phyloP scores from a whole-genome alignment of 73 alveolate species.

The Paramecium sexaurelia region DNA sequence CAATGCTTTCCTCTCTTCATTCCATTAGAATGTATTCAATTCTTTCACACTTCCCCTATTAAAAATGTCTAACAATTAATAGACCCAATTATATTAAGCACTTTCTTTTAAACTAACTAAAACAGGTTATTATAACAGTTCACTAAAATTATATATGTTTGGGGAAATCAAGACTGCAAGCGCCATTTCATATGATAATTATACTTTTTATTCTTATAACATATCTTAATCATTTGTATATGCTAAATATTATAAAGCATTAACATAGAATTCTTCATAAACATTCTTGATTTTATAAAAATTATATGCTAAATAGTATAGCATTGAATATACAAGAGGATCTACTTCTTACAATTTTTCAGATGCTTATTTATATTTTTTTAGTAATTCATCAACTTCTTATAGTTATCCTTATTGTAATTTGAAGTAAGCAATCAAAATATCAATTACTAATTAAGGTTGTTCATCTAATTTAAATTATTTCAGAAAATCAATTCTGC shows the following conservation, averaged over 20 bases:
- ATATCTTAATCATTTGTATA: conserved; percentile 52
- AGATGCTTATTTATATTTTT: conserved; percentile 29
- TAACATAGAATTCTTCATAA: conserved; percentile 64
- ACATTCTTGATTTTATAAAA: conserved; percentile 56
- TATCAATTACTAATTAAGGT: neutral
- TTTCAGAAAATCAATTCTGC: neutral
- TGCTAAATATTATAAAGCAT: conserved; percentile 64
- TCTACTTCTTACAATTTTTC: conserved; percentile 57
- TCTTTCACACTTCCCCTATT: conserved; percentile 60
- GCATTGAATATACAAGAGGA: conserved; percentile 61
- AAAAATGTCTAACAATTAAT: conserved; percentile 57
- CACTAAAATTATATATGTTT: conserved; percentile 67
- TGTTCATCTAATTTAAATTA: neutral
- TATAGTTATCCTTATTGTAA: conserved; percentile 16
- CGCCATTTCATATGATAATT: conserved; percentile 66
- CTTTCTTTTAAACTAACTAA: conserved; percentile 35
- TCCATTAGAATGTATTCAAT: conserved; percentile 7
- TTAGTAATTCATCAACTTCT: conserved; percentile 51
- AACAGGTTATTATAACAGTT: conserved; percentile 56
- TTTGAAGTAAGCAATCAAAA: neutral
- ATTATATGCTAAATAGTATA: conserved; percentile 54
- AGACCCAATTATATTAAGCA: conserved; percentile 47
- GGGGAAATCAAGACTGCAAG: conserved; percentile 65
- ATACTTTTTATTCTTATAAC: neutral
- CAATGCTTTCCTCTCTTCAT: neutral